phyloP scores from a whole-genome alignment of 345 rosid genomes.

The Pelargonium nanum region DNA sequence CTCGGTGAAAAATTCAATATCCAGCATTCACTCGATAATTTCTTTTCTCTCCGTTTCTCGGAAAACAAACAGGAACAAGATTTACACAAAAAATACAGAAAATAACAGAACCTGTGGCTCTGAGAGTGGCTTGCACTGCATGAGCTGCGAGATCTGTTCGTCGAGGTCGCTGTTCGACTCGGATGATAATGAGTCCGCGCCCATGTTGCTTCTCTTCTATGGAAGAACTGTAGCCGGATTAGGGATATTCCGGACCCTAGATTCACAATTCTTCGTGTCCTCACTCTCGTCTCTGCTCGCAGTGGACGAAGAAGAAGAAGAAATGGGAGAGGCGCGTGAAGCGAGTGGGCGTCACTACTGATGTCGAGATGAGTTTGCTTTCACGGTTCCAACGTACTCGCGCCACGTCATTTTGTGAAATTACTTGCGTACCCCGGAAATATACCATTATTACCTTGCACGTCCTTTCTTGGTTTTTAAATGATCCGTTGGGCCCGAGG shows the following conservation, averaged over 20 bases:
- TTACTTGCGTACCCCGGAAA: background rate
- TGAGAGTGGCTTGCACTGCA: constrained; percentile 88
- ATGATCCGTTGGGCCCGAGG: too few species aligned
- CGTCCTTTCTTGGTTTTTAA: background rate
- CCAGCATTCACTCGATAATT: background rate
- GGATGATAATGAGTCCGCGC: constrained; percentile 50
- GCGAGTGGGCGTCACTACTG: background rate
- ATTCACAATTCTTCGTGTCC: too few species aligned
- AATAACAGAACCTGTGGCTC: constrained; percentile 49
- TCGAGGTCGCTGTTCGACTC: constrained; percentile 58
- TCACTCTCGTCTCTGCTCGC: background rate
- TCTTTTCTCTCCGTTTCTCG: background rate
- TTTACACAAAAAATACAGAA: too few species aligned
- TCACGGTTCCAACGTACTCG: background rate
- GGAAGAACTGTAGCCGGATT: background rate
- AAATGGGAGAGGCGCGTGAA: background rate
- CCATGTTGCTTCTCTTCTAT: constrained; percentile 31
- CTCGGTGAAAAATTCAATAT: background rate
- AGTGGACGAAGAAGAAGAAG: background rate
- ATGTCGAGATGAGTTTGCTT: background rate
- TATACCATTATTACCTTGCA: background rate
- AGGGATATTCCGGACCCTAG: background rate
- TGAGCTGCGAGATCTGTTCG: constrained; percentile 82
- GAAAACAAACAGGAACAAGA: background rate
- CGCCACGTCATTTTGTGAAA: background rate